Evolutionary conservation across 352 stramenopile species (phyloP), one percentile per base, ranked within the genome.

Genomic region (Globisporangium megalacanthum): DNA sequence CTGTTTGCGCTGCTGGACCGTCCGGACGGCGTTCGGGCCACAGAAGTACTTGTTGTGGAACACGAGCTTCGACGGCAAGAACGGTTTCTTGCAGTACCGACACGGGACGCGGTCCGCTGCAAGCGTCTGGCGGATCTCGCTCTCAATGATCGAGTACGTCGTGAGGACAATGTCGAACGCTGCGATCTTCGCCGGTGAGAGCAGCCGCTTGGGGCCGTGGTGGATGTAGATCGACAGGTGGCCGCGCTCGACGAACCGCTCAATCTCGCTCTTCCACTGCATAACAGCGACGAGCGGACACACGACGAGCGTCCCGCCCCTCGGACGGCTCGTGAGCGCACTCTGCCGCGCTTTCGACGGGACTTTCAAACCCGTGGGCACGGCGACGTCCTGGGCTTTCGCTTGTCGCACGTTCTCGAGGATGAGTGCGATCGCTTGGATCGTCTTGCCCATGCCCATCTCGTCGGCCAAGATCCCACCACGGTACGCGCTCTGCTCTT

Each of bases 111-210:
- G 94, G 10, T 77, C 71, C 62, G 75, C 79, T 1, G 74, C 78
- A 2, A 91, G 72, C 14, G 74, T 88, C 56, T 92, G 89, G n/a
- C 83, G 80, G 25, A 82, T 75, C 59, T 99, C 97, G 49, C 62
- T 88, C 62, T 98, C 87, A 31, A 98, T 79, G 53, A 98, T 96
- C 2, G 90, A 97, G 73, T 99, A 99, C 0, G 97, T 99, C 3
- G 97, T 99, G 1, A 99, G 79, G 6, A 99, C 95, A 36, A 99
- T 87, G 61, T 99, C 97, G 62, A 98, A 98, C 33, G 92, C 93
- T 9, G 77, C 79, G 46, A 99, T 91, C 51, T 92, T 77, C 48
- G 69, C 60, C n/a, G 81, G 58, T 0, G 77, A 60, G 48, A 79
- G 63, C 35, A 77, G 65, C n/a, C 73, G 84, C 73, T 98, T 97